Conservation (phyloP, 1,284 basidiomycete species). For the Malassezia brasiliensis region DNA sequence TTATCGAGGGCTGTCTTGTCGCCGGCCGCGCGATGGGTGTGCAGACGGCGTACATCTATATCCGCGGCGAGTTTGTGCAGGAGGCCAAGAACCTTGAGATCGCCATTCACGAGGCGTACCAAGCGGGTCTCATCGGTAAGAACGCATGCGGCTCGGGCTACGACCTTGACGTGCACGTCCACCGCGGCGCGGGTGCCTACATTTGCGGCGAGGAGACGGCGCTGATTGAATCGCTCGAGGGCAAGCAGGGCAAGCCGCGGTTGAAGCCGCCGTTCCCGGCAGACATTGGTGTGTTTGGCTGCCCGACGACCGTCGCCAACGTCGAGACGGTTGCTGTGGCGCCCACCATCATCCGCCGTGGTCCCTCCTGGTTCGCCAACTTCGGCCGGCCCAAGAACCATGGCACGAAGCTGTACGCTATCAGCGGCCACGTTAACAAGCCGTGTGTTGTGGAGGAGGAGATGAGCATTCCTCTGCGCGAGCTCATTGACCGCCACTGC, state of each 20-base stretch:
- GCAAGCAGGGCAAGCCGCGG: conserved; percentile 95
- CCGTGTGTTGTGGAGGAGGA: conserved; percentile 97
- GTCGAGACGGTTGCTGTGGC: conserved; percentile 97
- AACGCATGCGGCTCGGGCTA: conserved; percentile 87
- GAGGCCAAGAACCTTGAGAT: conserved; percentile 87
- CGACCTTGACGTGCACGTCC: conserved; percentile 89
- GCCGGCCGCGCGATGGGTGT: conserved; percentile 98
- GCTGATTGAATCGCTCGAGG: conserved; percentile 86
- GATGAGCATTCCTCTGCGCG: conserved; percentile 91
- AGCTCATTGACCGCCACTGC: conserved; percentile 91
- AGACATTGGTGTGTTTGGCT: conserved; percentile 91
- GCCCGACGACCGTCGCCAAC: conserved; percentile 93
- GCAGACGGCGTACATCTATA: conserved; percentile 94
- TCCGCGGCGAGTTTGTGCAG: conserved; percentile 94
- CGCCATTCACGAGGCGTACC: conserved; percentile 91
- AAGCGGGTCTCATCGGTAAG: conserved; percentile 79
- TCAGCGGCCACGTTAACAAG: conserved; percentile 94
- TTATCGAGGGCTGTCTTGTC: conserved; percentile 92
- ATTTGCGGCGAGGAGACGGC: conserved; percentile 99
- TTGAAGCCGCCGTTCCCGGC: conserved; percentile 99
- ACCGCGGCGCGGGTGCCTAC: conserved; percentile 94
- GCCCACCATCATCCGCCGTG: conserved; percentile 88
- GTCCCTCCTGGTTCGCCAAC: conserved; percentile 79
- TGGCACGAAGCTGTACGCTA: conserved; percentile 90
- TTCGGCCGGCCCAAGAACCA: conserved; percentile 89